Evolutionary conservation across 2,329 filamentous ascomycete species (phyloP).

Genomic region (Lecanicillium sp.): DNA sequence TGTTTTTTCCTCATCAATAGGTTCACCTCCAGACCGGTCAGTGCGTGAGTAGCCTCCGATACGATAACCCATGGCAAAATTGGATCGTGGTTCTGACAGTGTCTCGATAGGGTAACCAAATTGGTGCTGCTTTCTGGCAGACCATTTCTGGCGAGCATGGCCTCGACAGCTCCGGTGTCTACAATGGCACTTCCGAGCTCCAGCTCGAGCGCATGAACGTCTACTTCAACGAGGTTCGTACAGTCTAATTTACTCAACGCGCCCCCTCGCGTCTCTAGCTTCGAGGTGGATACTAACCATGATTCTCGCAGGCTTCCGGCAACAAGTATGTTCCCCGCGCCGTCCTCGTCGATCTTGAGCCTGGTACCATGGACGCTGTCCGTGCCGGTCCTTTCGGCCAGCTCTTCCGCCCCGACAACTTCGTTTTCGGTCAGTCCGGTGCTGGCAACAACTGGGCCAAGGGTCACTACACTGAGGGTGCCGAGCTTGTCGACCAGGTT

Average conservation of each 20-base stretch:
- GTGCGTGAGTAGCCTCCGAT: constrained; percentile 61
- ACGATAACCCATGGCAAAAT: background rate
- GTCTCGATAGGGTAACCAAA: constrained; percentile 87
- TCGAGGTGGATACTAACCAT: constrained; percentile 9
- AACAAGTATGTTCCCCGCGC: constrained; percentile 99
- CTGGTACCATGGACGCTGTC: constrained; percentile 99
- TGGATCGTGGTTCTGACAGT: constrained; percentile 30
- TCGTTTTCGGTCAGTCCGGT: constrained; percentile 98
- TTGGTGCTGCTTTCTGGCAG: constrained; percentile 99
- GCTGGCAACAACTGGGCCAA: constrained; percentile 99
- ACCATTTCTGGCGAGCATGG: constrained; percentile 88
- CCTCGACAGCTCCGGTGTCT: constrained; percentile 96
- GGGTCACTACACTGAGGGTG: constrained; percentile 99
- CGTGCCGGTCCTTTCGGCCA: constrained; percentile 96
- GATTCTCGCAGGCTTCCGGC: constrained; percentile 65
- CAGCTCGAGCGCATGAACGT: constrained; percentile 99
- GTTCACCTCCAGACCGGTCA: constrained; percentile 99
- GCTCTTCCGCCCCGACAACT: constrained; percentile 99
- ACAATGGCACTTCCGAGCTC: constrained; percentile 97
- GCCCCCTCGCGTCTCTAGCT: background rate
- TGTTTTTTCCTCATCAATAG: constrained; percentile 54
- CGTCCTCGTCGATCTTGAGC: constrained; percentile 98
- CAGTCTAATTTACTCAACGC: background rate
- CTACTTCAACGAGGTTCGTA: constrained; percentile 78
- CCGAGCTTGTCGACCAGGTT: constrained; percentile 96